Evolutionary conservation across 805 yeast genomes (phyloP), one percentile per base, ranked within the genome.

Genomic region (Candida ipomoeae): DNA sequence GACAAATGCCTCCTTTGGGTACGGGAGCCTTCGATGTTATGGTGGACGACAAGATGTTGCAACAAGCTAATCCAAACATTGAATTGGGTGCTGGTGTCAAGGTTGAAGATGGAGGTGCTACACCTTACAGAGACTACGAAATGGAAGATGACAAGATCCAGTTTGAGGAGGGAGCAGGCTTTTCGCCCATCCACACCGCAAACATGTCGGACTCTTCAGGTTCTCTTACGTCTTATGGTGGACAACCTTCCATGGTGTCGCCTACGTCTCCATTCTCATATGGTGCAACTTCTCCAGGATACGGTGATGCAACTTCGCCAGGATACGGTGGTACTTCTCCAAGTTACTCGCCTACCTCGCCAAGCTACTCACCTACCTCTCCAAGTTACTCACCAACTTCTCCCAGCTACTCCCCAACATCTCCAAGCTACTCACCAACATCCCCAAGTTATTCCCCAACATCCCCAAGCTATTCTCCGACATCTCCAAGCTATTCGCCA

Each of bases 1-100:
- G 99, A 46, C 99, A 94, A 78, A 81, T 94, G 79, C 98, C 99
- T 20, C 98, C 99, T 53, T 81, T 94, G 61, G 99, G 99, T 70
- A 94, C 99, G 2, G 99, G 99, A 66, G 86, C 96, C 0, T 94
- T 94, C 65, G 98, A 94, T 66, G 92, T 94, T 36, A 84, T 89
- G 84, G 84, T 94, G 53, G 97, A 94, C 68, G 98, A 94, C 61
- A 83, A 83, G 62, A 83, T 89, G 77, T 77, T 92, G 65, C 83
- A 85, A 49, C 66, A 78, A 44, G 74, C 86, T 39, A 51, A 50
- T 34, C 83, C 88, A 32, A 71, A 77, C n/a, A 55, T 66, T 54
- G 74, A 70, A 20, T 63, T 72, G 34, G 66, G 65, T 26, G 61
- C 78, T n/a, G 68, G 65, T 20, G 66, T 59, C 6, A 54, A 57